Evolutionary conservation across 768 basidiomycete species (phyloP), one percentile per base, ranked within the genome.

Genomic region (Tubosaeta brunneosetosa): DNA sequence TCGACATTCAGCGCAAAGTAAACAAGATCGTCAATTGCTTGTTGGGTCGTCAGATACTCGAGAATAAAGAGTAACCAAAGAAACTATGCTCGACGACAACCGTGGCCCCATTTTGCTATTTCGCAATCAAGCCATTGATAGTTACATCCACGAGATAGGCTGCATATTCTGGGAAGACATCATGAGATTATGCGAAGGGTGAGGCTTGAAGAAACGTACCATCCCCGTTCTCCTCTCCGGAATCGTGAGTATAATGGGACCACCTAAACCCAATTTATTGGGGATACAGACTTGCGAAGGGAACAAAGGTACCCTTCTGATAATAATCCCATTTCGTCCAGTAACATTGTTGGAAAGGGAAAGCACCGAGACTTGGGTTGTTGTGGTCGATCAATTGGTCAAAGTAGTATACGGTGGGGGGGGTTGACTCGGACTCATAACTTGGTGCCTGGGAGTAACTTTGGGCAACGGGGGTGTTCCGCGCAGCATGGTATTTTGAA

Each of bases 271-370:
- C 27, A 1, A 17, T 48, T 2, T 0, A n/a, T 44, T 42, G 14
- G 6, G 13, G 22, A 42, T 26, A 42, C 13, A 14, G 13, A 42
- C 41, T 42, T 7, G 2, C 9, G 26, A 32, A n/a, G 29, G 8
- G 11, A 19, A 14, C 17, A 12, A 16, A 36, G 32, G 47, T 50
- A 78, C 80, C 78, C 36, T 68, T 54, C 64, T 83, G 72, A 57
- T 88, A 88, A 59, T 74, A 85, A 64, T 88, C 82, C 66, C 74
- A 85, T 29, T 81, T 81, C 53, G 80, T 74, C 85, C 85, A 88
- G 67, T 77, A 88, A 33, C 87, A 78, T 67, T 88, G 87, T 63
- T 81, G 73, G 69, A 90, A 90, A n/a, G 85, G 88, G 17, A n/a
- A n/a, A n/a, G n/a, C n/a, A n/a, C 87, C 87, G 19, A 80, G 69